Base-by-base conservation (phyloP, 2,329 filamentous ascomycete genomes). In the Botrytis tulipae region DNA sequence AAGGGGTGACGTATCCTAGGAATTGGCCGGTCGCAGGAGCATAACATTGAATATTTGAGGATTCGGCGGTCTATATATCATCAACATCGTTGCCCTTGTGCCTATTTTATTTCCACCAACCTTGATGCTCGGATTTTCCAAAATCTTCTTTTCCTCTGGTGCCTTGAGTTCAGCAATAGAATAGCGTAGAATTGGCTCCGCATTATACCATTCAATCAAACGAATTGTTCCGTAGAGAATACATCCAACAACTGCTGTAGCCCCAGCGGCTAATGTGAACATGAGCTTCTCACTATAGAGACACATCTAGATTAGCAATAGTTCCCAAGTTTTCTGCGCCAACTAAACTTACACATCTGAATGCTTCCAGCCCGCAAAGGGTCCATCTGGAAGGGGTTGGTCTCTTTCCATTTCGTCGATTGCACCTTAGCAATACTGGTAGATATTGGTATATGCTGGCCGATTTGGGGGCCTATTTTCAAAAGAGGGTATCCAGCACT, bases 21-120 rank as follows among this genome's bases (percentile, higher is more conserved):
- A 93, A 88, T 79, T 92, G 88, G 76, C 96, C 96, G 37, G 94
- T 98, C 2, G 95, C 95, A 1, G 96, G 96, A 61, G 92, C 92
- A 82, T 96, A 96, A 84, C 93, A 97, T 83, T 93, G 92, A 74
- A 97, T 91, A 12, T 90, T 87, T 1, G 88, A 87, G 57, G 89
- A 90, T 25, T 89, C 90, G 1, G 88, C 81, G n/a, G 88, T 81
- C 86, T 89, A 48, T n/a, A 65, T 37, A 22, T 20, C 35, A 18
- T 76, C 57, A 77, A 74, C 40, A 10, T 54, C 10, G 10, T 20
- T 59, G 18, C 59, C 25, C 25, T 6, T 1, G 44, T 79, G 67
- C 79, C 72, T 68, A 44, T 60, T 9, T 37, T 60, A 63, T 29
- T 14, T 51, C 18, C 35, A 44, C 63, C 32, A 78, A 88, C 86